Evolutionary conservation across 352 stramenopile genomes (phyloP).

Genomic region (Halophytophthora batemanensis): DNA sequence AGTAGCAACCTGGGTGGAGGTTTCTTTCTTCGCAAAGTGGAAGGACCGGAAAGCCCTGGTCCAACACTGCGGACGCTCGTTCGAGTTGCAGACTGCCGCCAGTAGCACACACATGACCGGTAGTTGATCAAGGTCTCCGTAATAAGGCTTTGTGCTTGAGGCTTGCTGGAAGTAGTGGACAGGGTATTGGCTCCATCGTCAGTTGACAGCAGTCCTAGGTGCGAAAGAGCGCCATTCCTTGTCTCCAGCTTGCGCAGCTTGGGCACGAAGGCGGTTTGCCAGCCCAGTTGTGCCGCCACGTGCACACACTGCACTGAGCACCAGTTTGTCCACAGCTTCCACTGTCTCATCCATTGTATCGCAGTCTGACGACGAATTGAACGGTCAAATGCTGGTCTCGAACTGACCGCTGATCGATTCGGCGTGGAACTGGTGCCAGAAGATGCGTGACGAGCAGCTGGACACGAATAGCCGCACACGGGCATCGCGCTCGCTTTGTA

Average conservation of each 20-base stretch:
- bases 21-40: constrained; percentile 31
- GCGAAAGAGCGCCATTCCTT: background rate
- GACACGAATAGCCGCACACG: too few relatives aligned
- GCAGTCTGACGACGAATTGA: background rate
- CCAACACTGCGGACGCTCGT: constrained; percentile 30
- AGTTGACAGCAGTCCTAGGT: background rate
- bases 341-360: background rate
- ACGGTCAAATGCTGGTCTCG: constrained; percentile 21
- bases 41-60: constrained; percentile 27
- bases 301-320: constrained; percentile 3
- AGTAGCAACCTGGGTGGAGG: constrained; percentile 16
- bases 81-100: constrained; percentile 3
- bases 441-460: too few relatives aligned
- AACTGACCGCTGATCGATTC: constrained; percentile 29
- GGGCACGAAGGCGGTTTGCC: constrained; percentile 2
- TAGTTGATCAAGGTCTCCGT: background rate
- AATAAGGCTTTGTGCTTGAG: background rate
- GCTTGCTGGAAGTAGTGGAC: background rate
- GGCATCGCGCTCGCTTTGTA: constrained; percentile 24
- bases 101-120: constrained; percentile 1
- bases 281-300: background rate
- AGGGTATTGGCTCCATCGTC: background rate
- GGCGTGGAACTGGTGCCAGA: constrained; percentile 30
- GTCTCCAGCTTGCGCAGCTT: constrained; percentile 1
- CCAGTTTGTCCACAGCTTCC: constrained; percentile 5